Conservation (phyloP, 2,329 filamentous ascomycete species). For the Cladophialophora carrionii region DNA sequence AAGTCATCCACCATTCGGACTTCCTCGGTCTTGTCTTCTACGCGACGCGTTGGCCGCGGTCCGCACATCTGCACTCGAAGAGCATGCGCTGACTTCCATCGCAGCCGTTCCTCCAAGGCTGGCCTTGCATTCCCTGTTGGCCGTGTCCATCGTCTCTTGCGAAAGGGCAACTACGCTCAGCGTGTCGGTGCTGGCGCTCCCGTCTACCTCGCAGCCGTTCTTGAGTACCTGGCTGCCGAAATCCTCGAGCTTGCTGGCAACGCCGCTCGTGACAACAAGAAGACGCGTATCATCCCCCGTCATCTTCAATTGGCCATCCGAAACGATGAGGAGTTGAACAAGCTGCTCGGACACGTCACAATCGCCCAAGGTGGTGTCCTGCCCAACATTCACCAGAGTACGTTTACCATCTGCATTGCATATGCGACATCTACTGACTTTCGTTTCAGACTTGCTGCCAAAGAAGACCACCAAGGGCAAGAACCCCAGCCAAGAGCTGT, state of each 20-base stretch:
- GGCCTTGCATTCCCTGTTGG: constrained; percentile 98
- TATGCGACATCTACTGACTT: constrained; percentile 49
- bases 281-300: constrained; percentile 99
- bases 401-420: constrained; percentile 46
- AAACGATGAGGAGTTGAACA: constrained; percentile 99
- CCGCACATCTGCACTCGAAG: constrained; percentile 2
- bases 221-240: constrained; percentile 98
- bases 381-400: constrained; percentile 97
- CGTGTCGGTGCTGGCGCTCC: constrained; percentile 98
- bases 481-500: constrained; percentile 92
- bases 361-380: constrained; percentile 97
- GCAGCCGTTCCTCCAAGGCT: constrained; percentile 96
- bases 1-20: constrained; percentile 51
- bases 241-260: constrained; percentile 99
- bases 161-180: constrained; percentile 99
- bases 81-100: constrained; percentile 47
- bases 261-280: constrained; percentile 99
- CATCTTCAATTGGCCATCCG: constrained; percentile 99
- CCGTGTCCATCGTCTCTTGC: constrained; percentile 97
- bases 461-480: constrained; percentile 99
- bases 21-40: background rate
- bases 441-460: constrained; percentile 79
- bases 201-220: constrained; percentile 94
- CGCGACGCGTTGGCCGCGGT: background rate
- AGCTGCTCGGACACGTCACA: constrained; percentile 92